Evolutionary conservation across 2,329 filamentous ascomycete species (phyloP), one percentile per base, ranked within the genome.

Genomic region (Leptodontidium sp.): DNA sequence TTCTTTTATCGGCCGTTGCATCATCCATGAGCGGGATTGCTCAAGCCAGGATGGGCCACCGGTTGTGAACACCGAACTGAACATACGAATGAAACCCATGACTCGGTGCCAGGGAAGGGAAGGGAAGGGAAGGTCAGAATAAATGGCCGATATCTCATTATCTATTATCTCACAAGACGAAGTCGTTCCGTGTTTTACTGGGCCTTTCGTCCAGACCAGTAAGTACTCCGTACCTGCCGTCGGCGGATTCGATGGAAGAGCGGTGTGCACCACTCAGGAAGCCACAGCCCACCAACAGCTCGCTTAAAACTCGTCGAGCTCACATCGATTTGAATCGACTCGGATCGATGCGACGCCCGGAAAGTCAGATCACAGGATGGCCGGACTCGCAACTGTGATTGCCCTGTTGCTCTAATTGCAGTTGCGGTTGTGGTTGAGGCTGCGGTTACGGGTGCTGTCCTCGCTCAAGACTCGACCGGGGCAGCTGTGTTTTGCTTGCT

Each of bases 211-310:
- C 26, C 40, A 49, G 29, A 62, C 59, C 43, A 49, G 57, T n/a
- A 62, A 35, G 43, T 62, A 49, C 59, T 38, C 43, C 43, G 40
- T 47, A 47, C 59, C 59, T 47, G 59, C 59, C 45, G 59, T 50
- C 59, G 50, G 43, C 35, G 59, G 59, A 62, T 62, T 49, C 59
- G 40, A 62, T 32, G 29, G 45, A 62, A 50, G 59, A 62, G 59
- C 59, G 59, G 59, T 62, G 55, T 40, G 55, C 55, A 43, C 55
- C 59, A 61, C 32, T 58, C 55, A 59, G 57, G 35, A 59, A 59
- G 57, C 57, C 57, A 62, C 59, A 50, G 6, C 21, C 32, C 32
- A 43, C 55, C 55, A 59, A 43, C 35, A 40, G 26, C 59, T 47
- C 40, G 45, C 40, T 62, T 49, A 62, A 49, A 35, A 35, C 8